Percentiles rank a stretch among this genome's conserved stretches.
These are phyloP conservation scores for Schwanniomyces sp. DNA, from an alignment of 805 yeast species.

Conservation along the genomic window DNA sequence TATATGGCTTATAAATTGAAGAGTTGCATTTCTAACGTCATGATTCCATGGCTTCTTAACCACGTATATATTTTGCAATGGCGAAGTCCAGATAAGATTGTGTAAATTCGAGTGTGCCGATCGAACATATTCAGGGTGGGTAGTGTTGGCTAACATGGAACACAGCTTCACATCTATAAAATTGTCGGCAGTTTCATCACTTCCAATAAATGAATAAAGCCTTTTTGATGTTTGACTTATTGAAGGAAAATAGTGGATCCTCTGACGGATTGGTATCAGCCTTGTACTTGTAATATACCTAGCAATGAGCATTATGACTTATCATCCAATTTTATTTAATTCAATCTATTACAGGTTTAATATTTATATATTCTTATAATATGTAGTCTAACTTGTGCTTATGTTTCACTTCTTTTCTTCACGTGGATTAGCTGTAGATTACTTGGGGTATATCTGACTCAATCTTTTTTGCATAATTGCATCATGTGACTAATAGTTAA, in stretches of 20 bases:
- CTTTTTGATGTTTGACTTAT: neutral
- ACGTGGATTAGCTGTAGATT: too few relatives aligned
- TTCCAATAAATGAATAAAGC: neutral
- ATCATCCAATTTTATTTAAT: too few relatives aligned
- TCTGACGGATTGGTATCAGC: neutral
- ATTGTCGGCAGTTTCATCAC: neutral
- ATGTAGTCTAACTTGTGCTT: too few relatives aligned
- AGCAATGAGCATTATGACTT: neutral
- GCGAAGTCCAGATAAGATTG: constrained; percentile 67
- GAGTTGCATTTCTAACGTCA: constrained; percentile 64
- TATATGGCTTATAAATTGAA: constrained; percentile 60
- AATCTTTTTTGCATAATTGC: neutral
- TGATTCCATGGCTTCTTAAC: constrained; percentile 84
- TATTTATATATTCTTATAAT: too few relatives aligned
- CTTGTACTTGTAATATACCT: neutral
- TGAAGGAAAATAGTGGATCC: neutral
- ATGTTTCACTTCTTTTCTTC: too few relatives aligned
- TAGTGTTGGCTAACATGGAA: constrained; percentile 11
- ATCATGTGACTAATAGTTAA: neutral
- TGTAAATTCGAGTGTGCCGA: constrained; percentile 62
- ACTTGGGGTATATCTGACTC: too few relatives aligned
- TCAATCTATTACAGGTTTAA: too few relatives aligned
- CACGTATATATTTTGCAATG: constrained; percentile 71
- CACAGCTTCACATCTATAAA: constrained; percentile 13
- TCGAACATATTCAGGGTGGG: constrained; percentile 51